Base-by-base conservation (phyloP, 2,329 filamentous ascomycete species). In the Daldinia sp. region DNA sequence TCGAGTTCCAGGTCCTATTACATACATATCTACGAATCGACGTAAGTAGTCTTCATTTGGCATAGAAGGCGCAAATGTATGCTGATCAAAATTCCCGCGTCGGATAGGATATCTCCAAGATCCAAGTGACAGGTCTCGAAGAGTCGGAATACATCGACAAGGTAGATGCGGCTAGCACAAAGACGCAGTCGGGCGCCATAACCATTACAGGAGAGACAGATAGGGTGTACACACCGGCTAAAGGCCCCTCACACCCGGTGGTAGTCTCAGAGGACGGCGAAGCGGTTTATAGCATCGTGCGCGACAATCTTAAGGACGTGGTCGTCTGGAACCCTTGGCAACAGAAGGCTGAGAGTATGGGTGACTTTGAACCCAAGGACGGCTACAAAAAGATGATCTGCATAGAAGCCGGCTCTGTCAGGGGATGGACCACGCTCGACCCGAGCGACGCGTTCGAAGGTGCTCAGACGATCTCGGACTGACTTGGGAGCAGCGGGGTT, bases 251-350 rank as follows among this genome's bases (percentile, higher is more conserved):
- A 48, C 81, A 85, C 51, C 82, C 87, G 1, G 80, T 93, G 53
- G 78, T 86, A 12, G 88, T 97, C 54, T 78, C 84, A 15, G 89
- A 92, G 75, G 86, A 81, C 56, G 90, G 88, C 67, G 86, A 87
- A 76, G 84, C 89, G 13, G 83, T 87, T 57, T 94, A 92, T 82
- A 89, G 90, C 67, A 86, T 98, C 62, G 88, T 91, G 44, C 89
- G 96, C 69, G 93, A 98, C 81, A 94, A 93, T 73, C 86, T 99
- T 73, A 87, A 88, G 69, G 93, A 98, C 73, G 90, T 96, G 15
- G 95, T 98, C 0, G 92, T 98, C 33, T 99, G 96, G 96, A 99
- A 99, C 81, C 96, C 96, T 1, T 98, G 95, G 94, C 86, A 87
- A 44, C 93, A 94, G 71, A 97, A 97, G 84, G 89, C 93, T 1